phyloP scores from a whole-genome alignment of 768 basidiomycete genomes.

The Lactifluus pinguis region DNA sequence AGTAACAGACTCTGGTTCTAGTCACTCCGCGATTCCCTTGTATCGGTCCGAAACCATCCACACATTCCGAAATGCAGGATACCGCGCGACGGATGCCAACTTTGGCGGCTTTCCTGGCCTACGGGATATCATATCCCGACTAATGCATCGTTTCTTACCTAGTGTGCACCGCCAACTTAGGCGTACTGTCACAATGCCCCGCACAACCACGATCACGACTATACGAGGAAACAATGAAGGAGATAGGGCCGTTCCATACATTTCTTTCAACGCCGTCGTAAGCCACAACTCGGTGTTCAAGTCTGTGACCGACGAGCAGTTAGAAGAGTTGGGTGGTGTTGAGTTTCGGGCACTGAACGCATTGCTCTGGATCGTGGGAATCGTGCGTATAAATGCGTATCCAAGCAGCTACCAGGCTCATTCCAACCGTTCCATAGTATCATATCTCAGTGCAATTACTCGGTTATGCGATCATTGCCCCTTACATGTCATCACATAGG shows the following conservation, averaged over 20 bases:
- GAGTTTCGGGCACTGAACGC: conserved; percentile 83
- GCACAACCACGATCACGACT: conserved; percentile 52
- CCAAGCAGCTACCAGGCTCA: neutral
- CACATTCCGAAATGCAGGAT: conserved; percentile 15
- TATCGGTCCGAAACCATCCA: conserved; percentile 19
- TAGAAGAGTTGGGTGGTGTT: conserved; percentile 89
- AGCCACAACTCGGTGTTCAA: conserved; percentile 73
- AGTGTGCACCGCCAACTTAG: conserved; percentile 45
- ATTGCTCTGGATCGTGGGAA: conserved; percentile 70
- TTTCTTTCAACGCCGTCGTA: conserved; percentile 79
- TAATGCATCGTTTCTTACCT: conserved; percentile 58
- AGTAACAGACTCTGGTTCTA: conserved; percentile 11
- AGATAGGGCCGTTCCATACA: conserved; percentile 61
- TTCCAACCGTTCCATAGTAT: conserved; percentile 44
- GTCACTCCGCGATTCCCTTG: conserved; percentile 9
- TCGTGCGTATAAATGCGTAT: conserved; percentile 38
- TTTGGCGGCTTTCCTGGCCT: conserved; percentile 77
- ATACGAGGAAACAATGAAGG: conserved; percentile 32
- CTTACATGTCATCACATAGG: conserved; percentile 56
- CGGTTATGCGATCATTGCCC: conserved; percentile 64
- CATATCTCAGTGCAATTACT: conserved; percentile 63
- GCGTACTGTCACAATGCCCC: conserved; percentile 68
- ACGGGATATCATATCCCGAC: conserved; percentile 38
- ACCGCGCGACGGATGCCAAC: conserved; percentile 33
- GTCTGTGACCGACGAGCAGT: conserved; percentile 64